Conservation (phyloP, 208 protist genomes). For the Porcisia hertigi region DNA sequence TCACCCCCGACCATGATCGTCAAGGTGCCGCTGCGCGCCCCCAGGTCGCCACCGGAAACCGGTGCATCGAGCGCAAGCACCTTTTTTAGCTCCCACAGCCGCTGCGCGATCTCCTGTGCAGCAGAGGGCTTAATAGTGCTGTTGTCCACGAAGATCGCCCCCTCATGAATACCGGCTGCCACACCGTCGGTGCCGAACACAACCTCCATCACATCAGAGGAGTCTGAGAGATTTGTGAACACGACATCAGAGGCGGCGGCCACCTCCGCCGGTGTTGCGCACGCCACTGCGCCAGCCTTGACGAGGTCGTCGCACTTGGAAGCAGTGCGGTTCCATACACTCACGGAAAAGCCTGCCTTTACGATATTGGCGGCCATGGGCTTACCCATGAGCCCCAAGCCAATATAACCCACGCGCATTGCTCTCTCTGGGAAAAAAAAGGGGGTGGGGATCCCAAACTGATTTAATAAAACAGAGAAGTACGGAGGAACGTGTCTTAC, state of each 20-base stretch:
- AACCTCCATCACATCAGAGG: slow-evolving; percentile 85
- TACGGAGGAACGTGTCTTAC: slow-evolving; percentile 4
- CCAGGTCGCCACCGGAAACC: slow-evolving; percentile 95
- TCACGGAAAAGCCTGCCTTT: slow-evolving; percentile 84
- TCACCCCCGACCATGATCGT: slow-evolving; percentile 96
- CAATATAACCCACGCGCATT: slow-evolving; percentile 91
- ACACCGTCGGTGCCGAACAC: slow-evolving; percentile 87
- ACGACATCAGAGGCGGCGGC: slow-evolving; percentile 86
- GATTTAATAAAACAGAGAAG: not conserved
- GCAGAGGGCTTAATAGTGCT: slow-evolving; percentile 95
- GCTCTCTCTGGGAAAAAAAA: not conserved
- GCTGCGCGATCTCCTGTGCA: slow-evolving; percentile 82
- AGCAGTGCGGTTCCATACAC: slow-evolving; percentile 88
- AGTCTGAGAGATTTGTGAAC: slow-evolving; percentile 94
- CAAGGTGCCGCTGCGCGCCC: slow-evolving; percentile 92
- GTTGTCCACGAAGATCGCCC: slow-evolving; percentile 93
- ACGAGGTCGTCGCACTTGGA: slow-evolving; percentile 84
- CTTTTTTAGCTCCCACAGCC: slow-evolving; percentile 74
- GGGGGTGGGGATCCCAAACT: not conserved
- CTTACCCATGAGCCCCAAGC: slow-evolving; percentile 93
- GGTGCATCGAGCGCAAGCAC: slow-evolving; percentile 92
- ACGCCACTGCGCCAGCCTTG: slow-evolving; percentile 64
- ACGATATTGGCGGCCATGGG: slow-evolving; percentile 91
- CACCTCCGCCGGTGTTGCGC: slow-evolving; percentile 76
- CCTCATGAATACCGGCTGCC: slow-evolving; percentile 65